Base-by-base conservation (phyloP, 352 stramenopile species). In the Elongisporangium anandrum region DNA sequence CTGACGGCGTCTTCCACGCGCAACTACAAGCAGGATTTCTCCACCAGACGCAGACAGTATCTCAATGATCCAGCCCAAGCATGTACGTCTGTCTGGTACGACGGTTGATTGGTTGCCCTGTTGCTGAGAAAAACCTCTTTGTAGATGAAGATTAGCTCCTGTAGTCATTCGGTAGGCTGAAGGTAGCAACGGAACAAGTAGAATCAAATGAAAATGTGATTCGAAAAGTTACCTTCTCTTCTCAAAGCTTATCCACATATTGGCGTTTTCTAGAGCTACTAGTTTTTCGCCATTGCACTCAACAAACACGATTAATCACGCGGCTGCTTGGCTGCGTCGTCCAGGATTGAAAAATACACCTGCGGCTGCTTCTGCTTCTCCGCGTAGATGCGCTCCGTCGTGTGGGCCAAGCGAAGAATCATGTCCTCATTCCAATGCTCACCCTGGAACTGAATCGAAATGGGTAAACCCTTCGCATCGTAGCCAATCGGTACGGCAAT, bases 371-470 rank as follows among this genome's bases (percentile, higher is more conserved):
- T 73, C 55, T 89, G 78, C 21, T 62, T 61, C 22, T 53, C 26
- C 20, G 56, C 76, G 54, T 81, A 81, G 21, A 77, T 15, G 2
- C 65, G 26, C 62, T 92, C 79, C 1, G 76, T 73, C 1, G 64
- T 69, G 26, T 87, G 76, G 2, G 85, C 87, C 10, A 96, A 56
- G 16, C 85, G 72, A 47, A 96, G 48, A 61, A 94, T 75, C 4
- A 75, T 68, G 61, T 92, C 68, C 41, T 95, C 88, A 17, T 90
- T 56, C 73, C 83, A 96, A 59, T 94, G 83, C 34, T 60, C 73
- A 17, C 71, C 79, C 61, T 95, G 77, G 23, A 96, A 73, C 57
- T 95, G 88, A 45, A 95, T 69, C 6, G 85, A 86, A 41, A 95
- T 79, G 12, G 88, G 88, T 24, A 96, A 55, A 15, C 74, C 79